Base-by-base conservation (phyloP, 495 filamentous ascomycete genomes). In the Penicillium paradoxum region DNA sequence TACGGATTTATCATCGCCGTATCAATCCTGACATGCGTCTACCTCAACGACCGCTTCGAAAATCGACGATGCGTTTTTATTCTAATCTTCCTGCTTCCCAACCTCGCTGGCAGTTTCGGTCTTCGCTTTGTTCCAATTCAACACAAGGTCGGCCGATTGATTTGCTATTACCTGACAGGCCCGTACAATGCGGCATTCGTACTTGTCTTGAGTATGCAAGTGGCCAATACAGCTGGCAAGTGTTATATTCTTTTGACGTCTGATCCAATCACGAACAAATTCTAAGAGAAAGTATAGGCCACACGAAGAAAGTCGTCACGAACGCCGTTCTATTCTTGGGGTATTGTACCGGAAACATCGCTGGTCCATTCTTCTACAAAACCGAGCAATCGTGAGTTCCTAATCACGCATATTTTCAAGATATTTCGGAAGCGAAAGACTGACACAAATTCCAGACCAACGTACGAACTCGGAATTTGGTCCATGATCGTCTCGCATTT, bases 321-420 rank as follows among this genome's bases (percentile, higher is more conserved):
- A 84, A 83, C 45, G 82, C 79, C 2, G 72, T 82, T 7, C 69
- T 80, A 5, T 84, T 83, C 65, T 60, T 78, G 0, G 75, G 73
- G 0, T 77, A 78, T 54, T 79, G 75, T 51, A 73, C 73, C 3
- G 77, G 75, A 5, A 79, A 80, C 36, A 77, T 83, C 27, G 72
- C 76, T 0, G 81, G 82, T 0, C 83, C 83, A 0, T 84, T 84
- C 64, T 84, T 85, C 68, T 84, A 83, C 59, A 80, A 80, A 55
- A 73, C 72, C 1, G 65, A 63, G 17, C 80, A 85, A 60, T 67
- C 65, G 70, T 76, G 56, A 13, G 61, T 54, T 39, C 1, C 2
- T 21, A 15, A 10, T 42, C 6, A 32, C 10, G 6, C 6, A 11
- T 21, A 0, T 11, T n/a, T 49, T 1, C 25, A 13, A 19, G 8